Evolutionary conservation across 768 basidiomycete genomes (phyloP), one percentile per base, ranked within the genome.

Genomic region (Kwoniella dejecticola): DNA sequence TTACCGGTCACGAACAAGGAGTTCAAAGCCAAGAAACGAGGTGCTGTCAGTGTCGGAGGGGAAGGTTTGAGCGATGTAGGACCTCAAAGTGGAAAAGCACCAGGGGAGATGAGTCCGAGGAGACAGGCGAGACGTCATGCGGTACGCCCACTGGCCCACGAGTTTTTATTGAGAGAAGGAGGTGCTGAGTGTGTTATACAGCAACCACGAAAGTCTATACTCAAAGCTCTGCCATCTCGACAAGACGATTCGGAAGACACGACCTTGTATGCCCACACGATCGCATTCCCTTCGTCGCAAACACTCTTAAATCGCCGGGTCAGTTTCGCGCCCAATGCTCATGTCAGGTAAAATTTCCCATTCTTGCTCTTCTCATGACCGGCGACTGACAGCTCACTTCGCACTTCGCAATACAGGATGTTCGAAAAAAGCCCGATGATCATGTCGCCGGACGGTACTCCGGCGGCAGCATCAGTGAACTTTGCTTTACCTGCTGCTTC

Each of bases 151-250:
- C 6, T 19, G 19, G 10, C 4, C 6, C 41, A n/a, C 41, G n/a
- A n/a, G n/a, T 42, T 42, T n/a, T n/a, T 42, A 8, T 42, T 13
- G 41, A 13, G 11, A n/a, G 19, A 42, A 5, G 17, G 7, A 11
- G 6, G 6, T 11, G 41, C 11, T 42, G 19, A 19, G 11, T n/a
- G 17, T 42, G 41, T n/a, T 6, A 12, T 11, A 8, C 44, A 74
- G 74, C 64, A 74, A 75, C 76, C 76, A 1, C 49, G 76, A 4
- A 77, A 77, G 62, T 75, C 74, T 1, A 77, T 77, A 29, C 57
- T 77, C 19, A 77, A 77, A 56, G 41, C 63, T 6, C 36, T 66
- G 8, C 6, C 23, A 10, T 1, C 27, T 10, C 27, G 33, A n/a
- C 30, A 36, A 19, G 60, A 56, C 26, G 66, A 66, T 24, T 54